These are phyloP conservation scores for Colletotrichum neosansevieriae DNA, from an alignment of 2,329 filamentous ascomycete species.

Conservation along the genomic window DNA sequence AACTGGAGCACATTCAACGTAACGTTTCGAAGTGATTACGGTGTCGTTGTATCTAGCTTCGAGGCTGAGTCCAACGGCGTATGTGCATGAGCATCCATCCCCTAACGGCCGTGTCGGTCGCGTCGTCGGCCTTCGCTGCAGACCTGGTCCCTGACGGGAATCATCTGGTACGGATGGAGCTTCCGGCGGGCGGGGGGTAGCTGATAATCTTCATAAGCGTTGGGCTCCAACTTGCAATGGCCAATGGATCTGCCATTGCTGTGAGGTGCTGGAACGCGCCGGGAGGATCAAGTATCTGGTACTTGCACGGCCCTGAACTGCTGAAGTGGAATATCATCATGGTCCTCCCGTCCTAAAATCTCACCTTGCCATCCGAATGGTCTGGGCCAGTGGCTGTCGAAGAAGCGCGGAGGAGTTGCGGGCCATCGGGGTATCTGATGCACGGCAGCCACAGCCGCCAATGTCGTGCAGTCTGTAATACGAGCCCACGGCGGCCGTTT, in stretches of 20 bases:
- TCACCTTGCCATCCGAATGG: slow-evolving; percentile 4
- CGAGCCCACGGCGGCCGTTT: too few relatives aligned
- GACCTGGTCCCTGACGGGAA: slow-evolving; percentile 5
- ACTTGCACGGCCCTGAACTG: too few relatives aligned
- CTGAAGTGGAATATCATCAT: neutral
- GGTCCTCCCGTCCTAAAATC: neutral
- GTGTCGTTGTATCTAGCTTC: slow-evolving; percentile 23
- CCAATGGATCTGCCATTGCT: too few relatives aligned
- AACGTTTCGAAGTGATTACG: slow-evolving; percentile 19
- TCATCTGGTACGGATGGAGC: neutral
- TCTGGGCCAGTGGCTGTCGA: neutral
- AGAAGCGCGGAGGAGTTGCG: neutral
- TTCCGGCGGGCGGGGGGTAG: too few relatives aligned
- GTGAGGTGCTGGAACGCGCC: neutral
- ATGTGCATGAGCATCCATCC: neutral
- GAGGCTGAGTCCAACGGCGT: neutral
- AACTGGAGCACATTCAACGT: neutral
- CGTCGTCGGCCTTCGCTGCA: neutral
- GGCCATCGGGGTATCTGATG: neutral
- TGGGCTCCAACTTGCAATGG: too few relatives aligned
- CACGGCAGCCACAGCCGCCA: neutral
- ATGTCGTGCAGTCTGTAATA: neutral
- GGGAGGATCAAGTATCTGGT: neutral
- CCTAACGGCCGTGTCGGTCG: neutral
- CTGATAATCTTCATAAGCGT: too few relatives aligned